phyloP scores from a whole-genome alignment of 1,284 basidiomycete species.

The Takashimella tepidaria region DNA sequence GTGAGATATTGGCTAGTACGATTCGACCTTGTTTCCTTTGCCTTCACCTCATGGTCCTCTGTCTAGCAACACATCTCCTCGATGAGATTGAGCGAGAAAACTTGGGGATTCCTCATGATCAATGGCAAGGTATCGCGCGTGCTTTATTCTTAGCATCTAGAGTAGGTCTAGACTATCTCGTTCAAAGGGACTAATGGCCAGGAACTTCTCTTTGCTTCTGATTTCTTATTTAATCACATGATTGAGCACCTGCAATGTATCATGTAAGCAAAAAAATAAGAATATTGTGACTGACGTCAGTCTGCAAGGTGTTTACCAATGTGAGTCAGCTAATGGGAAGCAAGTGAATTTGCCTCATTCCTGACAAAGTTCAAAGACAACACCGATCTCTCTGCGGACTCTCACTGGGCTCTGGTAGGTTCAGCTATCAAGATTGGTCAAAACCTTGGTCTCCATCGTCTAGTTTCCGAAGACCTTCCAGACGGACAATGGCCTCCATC shows the following conservation, averaged over 20 bases:
- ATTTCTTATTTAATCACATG: constrained; percentile 8
- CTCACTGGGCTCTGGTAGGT: constrained; percentile 9
- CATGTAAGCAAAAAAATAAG: constrained; percentile 2
- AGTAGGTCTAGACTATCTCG: constrained; percentile 1
- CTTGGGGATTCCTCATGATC: constrained; percentile 2
- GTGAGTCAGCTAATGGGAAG: background rate
- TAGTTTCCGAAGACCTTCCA: constrained; percentile 2
- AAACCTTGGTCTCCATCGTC: constrained; percentile 6
- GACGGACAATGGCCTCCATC: constrained; percentile 1
- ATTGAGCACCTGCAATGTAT: constrained; percentile 12
- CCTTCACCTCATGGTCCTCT: constrained; percentile 10
- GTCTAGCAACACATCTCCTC: constrained; percentile 6
- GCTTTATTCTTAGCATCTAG: constrained; percentile 3
- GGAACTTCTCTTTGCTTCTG: constrained; percentile 11
- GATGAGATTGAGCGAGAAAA: constrained; percentile 4
- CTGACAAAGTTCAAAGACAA: constrained; percentile 5
- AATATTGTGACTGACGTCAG: background rate
- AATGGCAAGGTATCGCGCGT: constrained; percentile 10
- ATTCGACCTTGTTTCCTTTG: constrained; percentile 6
- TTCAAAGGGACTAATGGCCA: background rate
- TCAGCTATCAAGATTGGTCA: constrained; percentile 13
- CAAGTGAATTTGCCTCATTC: background rate
- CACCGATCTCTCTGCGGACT: constrained; percentile 10
- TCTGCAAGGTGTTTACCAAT: constrained; percentile 12
- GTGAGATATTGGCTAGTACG: background rate